phyloP scores from a whole-genome alignment of 176 grass and related monocot species.

The Tuctoria greenei region DNA sequence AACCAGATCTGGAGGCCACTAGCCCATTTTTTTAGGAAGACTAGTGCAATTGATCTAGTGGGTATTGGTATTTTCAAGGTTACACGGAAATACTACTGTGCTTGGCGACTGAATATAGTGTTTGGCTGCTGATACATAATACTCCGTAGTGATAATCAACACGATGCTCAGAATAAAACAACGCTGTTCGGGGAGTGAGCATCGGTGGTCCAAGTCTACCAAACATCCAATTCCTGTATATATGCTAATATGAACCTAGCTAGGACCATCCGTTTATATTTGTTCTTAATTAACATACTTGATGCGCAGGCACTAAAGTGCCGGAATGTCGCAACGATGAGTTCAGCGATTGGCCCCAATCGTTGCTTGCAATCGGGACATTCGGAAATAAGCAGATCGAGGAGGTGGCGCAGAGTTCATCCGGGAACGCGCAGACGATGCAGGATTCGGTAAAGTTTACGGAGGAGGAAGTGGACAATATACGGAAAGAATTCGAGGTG shows the following conservation, averaged over 20 bases:
- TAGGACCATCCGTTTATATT: slow-evolving; percentile 34
- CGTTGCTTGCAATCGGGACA: slow-evolving; percentile 77
- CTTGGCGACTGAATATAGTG: neutral
- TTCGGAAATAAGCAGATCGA: slow-evolving; percentile 58
- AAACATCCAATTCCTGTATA: neutral
- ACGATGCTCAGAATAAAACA: slow-evolving; percentile 29
- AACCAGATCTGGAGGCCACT: slow-evolving; percentile 26
- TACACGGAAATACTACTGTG: neutral
- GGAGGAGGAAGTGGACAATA: slow-evolving; percentile 58
- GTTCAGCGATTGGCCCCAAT: slow-evolving; percentile 67
- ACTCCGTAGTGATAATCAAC: slow-evolving; percentile 11
- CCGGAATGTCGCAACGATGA: slow-evolving; percentile 49
- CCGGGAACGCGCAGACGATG: slow-evolving; percentile 12
- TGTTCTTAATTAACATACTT: slow-evolving; percentile 25
- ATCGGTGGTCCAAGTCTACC: slow-evolving; percentile 46
- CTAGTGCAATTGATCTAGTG: neutral
- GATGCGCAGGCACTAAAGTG: slow-evolving; percentile 45
- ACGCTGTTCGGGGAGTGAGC: slow-evolving; percentile 29
- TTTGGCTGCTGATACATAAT: slow-evolving; percentile 15
- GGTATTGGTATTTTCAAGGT: neutral
- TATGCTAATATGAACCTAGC: slow-evolving; percentile 26
- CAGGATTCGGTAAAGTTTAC: slow-evolving; percentile 48
- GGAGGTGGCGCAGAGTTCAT: slow-evolving; percentile 35
- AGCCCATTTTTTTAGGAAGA: neutral
- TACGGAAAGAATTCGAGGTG: slow-evolving; percentile 56